A percentile compares a stretch with the other conserved stretches of the same genome.
Evolutionary conservation across 1,284 basidiomycete genomes (phyloP).

Genomic region (Tilletia caries): DNA sequence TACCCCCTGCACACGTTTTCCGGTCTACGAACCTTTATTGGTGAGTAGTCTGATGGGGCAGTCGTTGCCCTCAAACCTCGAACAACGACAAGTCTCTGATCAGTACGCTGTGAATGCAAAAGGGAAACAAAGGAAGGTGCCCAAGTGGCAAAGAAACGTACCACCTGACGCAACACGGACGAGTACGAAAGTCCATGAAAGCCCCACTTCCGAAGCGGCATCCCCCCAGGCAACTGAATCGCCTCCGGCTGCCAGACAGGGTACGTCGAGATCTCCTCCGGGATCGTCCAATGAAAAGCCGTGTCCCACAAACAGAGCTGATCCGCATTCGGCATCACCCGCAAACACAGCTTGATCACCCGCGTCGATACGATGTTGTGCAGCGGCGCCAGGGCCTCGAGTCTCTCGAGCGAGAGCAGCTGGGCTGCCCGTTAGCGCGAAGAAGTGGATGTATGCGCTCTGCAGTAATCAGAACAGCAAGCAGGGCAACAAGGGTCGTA

Average conservation of each 20-base stretch:
- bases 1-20: no score
- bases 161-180: conserved; percentile 18
- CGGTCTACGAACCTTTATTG: no score
- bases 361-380: conserved; percentile 24
- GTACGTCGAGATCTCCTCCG: conserved; percentile 19
- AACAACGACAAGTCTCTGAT: no score
- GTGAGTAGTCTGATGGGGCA: not conserved
- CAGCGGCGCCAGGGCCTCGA: conserved; percentile 25
- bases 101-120: no score
- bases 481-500: no score
- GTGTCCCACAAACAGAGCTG: conserved; percentile 26
- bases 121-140: no score
- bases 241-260: conserved; percentile 10
- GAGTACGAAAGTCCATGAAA: conserved; percentile 27
- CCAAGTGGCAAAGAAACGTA: not conserved
- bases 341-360: conserved; percentile 20
- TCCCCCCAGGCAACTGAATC: conserved; percentile 19
- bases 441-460: no score
- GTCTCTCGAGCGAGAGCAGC: conserved; percentile 17
- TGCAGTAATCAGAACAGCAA: no score
- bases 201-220: conserved; percentile 24
- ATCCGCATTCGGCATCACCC: conserved; percentile 9
- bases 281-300: conserved; percentile 20
- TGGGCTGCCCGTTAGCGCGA: no score
- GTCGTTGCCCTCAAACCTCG: not conserved